A percentile compares a stretch with the other conserved stretches of the same genome.
phyloP scores from a whole-genome alignment of 164 flowering plant genomes.

The Tetracentron sinense region DNA sequence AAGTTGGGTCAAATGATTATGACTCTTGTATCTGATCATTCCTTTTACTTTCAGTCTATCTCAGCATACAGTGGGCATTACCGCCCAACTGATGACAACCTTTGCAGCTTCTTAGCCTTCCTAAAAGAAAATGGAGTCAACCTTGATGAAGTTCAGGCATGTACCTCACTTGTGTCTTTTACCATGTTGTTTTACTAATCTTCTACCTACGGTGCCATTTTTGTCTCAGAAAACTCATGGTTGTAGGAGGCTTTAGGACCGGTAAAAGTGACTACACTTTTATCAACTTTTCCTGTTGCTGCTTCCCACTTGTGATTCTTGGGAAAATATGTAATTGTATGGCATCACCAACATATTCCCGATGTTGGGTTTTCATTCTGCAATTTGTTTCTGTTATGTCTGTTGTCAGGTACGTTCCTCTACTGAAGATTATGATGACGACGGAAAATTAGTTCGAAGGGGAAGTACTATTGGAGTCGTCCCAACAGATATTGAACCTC shows the following conservation, averaged over 20 bases:
- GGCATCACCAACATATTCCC: neutral
- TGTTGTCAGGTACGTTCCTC: slow-evolving; percentile 45
- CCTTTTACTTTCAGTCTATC: slow-evolving; percentile 45
- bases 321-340: neutral
- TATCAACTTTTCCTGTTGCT: neutral
- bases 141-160: slow-evolving; percentile 61
- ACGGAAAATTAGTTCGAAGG: slow-evolving; percentile 17
- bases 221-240: no score
- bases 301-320: neutral
- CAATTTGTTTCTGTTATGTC: slow-evolving; percentile 3
- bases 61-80: slow-evolving; percentile 94
- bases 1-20: neutral
- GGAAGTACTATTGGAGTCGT: slow-evolving; percentile 6
- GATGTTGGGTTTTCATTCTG: neutral
- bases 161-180: no score
- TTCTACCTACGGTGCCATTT: no score
- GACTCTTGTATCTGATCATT: neutral
- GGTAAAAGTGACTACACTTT: neutral
- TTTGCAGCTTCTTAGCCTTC: slow-evolving; percentile 47
- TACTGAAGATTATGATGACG: slow-evolving; percentile 56
- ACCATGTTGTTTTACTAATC: no score
- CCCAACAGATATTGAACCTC: slow-evolving; percentile 16
- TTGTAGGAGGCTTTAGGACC: neutral
- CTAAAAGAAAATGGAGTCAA: slow-evolving; percentile 65
- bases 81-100: slow-evolving; percentile 70